These are phyloP conservation scores for Protomyces inundatus DNA, from an alignment of 1,139 yeast species.

Conservation along the genomic window DNA sequence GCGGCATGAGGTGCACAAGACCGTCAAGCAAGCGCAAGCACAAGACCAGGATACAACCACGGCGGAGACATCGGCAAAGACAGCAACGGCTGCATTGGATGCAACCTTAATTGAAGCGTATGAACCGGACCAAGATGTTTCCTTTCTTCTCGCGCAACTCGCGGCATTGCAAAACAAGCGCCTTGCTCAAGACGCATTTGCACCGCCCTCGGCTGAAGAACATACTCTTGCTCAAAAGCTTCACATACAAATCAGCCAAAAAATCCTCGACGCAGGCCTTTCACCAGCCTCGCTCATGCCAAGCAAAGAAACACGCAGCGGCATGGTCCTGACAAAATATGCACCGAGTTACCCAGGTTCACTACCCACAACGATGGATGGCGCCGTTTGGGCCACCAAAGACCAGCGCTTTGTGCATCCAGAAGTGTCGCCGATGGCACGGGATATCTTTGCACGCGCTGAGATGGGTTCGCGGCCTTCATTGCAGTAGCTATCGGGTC, in stretches of 20 bases:
- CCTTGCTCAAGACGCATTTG: neutral
- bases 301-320: neutral
- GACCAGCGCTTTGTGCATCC: slow-evolving; percentile 2
- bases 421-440: neutral
- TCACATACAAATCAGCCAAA: neutral
- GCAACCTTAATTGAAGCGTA: neutral
- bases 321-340: neutral
- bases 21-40: neutral
- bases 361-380: slow-evolving; percentile 16
- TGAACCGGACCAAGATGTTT: neutral
- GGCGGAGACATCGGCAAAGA: neutral
- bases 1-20: neutral
- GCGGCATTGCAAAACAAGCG: neutral
- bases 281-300: neutral
- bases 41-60: neutral
- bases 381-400: slow-evolving; percentile 10
- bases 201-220: neutral
- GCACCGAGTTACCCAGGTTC: slow-evolving; percentile 7
- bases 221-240: neutral
- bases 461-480: no score
- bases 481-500: no score
- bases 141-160: neutral
- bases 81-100: neutral
- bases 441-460: neutral
- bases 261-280: neutral